Percentiles rank a stretch among this genome's conserved stretches.
phyloP scores from a whole-genome alignment of 306 rosid genomes.

The Lupinus albus region DNA sequence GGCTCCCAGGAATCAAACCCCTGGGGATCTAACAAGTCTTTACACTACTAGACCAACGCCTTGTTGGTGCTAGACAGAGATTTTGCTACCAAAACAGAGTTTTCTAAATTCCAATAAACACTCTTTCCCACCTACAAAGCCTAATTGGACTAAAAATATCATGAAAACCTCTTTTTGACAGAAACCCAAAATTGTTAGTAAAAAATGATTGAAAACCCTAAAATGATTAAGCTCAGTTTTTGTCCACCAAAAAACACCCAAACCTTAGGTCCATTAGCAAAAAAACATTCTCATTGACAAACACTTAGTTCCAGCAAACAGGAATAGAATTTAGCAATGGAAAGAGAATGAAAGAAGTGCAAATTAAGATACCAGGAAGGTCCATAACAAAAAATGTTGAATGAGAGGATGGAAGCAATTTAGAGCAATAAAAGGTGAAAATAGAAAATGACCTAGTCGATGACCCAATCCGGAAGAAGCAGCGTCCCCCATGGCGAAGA shows the following conservation, averaged over 20 bases:
- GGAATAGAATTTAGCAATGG: slow-evolving; percentile 26
- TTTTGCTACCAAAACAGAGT: neutral
- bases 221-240: slow-evolving; percentile 19
- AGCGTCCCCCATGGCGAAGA: slow-evolving; percentile 70
- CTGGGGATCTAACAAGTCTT: too few species aligned
- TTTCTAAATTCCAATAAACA: neutral
- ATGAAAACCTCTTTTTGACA: neutral
- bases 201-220: slow-evolving; percentile 20
- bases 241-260: neutral
- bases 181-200: neutral
- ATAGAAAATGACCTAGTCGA: slow-evolving; percentile 67
- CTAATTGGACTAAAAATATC: slow-evolving; percentile 20
- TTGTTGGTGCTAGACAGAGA: too few species aligned
- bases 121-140: slow-evolving; percentile 5
- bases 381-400: neutral
- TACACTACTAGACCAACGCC: too few species aligned
- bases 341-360: slow-evolving; percentile 12
- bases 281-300: neutral
- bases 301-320: slow-evolving; percentile 25
- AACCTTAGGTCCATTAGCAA: slow-evolving; percentile 16
- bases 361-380: slow-evolving; percentile 11
- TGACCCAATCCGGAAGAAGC: slow-evolving; percentile 65
- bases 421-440: neutral
- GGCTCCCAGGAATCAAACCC: too few species aligned
- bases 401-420: slow-evolving; percentile 30